Evolutionary conservation across 1,284 basidiomycete genomes (phyloP).

Genomic region (Heliocybe sulcata): DNA sequence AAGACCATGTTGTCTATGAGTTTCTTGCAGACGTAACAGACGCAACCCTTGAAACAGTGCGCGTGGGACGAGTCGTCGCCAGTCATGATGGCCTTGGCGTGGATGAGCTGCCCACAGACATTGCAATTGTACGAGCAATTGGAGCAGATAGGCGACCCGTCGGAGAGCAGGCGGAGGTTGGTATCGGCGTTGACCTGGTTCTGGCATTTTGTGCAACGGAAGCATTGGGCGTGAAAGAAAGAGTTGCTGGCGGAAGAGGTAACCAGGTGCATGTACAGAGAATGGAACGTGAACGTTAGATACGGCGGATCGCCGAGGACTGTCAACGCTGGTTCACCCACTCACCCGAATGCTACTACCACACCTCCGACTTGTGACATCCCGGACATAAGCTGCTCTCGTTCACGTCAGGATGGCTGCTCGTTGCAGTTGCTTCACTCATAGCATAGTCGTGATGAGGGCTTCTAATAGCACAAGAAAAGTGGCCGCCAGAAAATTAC

Average conservation of each 20-base stretch:
- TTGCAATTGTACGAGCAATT: slow-evolving; percentile 97
- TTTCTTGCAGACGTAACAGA: slow-evolving; percentile 87
- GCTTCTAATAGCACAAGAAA: neutral
- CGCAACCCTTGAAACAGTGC: slow-evolving; percentile 85
- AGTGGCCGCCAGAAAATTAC: neutral
- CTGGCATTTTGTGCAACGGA: slow-evolving; percentile 78
- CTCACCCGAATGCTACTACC: slow-evolving; percentile 88
- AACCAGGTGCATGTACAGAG: neutral
- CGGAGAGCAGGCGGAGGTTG: slow-evolving; percentile 90
- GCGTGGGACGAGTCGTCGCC: slow-evolving; percentile 99
- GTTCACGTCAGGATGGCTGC: slow-evolving; percentile 11
- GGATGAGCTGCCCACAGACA: slow-evolving; percentile 85
- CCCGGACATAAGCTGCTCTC: slow-evolving; percentile 78
- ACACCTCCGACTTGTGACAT: slow-evolving; percentile 76
- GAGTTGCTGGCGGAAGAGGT: slow-evolving; percentile 49
- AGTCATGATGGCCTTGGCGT: slow-evolving; percentile 98
- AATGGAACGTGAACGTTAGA: neutral
- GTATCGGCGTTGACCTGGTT: slow-evolving; percentile 87
- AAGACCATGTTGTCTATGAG: slow-evolving; percentile 98
- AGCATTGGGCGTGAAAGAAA: slow-evolving; percentile 78
- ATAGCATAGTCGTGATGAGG: neutral
- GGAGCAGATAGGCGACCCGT: slow-evolving; percentile 95
- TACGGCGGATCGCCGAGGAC: neutral
- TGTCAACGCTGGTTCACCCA: slow-evolving; percentile 7
- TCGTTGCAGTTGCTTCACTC: neutral